Evolutionary conservation across 129 eudicot species (phyloP).

Genomic region (Glebionis coronaria): DNA sequence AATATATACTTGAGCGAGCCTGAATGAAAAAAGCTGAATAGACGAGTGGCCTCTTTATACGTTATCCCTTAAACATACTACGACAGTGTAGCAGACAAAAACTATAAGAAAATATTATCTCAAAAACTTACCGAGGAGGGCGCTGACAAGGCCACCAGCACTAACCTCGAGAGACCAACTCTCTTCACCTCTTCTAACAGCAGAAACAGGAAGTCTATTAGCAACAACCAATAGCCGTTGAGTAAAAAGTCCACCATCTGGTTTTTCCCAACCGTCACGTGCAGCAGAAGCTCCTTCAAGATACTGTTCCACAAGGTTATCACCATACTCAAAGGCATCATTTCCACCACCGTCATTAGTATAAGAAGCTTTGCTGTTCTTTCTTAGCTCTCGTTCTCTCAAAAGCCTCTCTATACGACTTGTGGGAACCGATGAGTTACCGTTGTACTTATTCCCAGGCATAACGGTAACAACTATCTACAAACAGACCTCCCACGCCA

Average conservation of each 20-base stretch:
- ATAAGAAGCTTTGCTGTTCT: conserved; percentile 44
- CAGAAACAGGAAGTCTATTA: conserved; percentile 84
- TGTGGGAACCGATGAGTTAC: conserved; percentile 46
- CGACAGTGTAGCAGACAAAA: too few relatives aligned
- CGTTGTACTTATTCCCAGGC: conserved; percentile 84
- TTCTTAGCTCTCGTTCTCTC: conserved; percentile 68
- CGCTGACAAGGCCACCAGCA: conserved; percentile 93
- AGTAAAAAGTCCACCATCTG: conserved; percentile 60
- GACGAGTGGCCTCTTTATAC: too few relatives aligned
- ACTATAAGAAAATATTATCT: not conserved
- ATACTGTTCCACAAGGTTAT: conserved; percentile 42
- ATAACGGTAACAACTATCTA: conserved; percentile 37
- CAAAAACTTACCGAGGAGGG: conserved; percentile 68
- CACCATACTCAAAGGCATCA: conserved; percentile 40
- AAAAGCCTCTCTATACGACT: conserved; percentile 69
- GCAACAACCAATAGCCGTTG: conserved; percentile 91
- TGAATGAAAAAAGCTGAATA: too few relatives aligned
- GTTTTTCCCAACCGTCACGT: conserved; percentile 54
- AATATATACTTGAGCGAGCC: too few relatives aligned
- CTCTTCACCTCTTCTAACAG: conserved; percentile 80
- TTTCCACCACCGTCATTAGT: conserved; percentile 29
- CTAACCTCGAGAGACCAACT: conserved; percentile 87
- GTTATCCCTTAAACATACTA: too few relatives aligned
- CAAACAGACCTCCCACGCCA: conserved; percentile 38
- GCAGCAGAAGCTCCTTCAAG: conserved; percentile 69